A percentile compares a stretch with the other conserved stretches of the same genome.
Conservation (phyloP, 495 filamentous ascomycete genomes). For the Penicillium psychrofluorescens region DNA sequence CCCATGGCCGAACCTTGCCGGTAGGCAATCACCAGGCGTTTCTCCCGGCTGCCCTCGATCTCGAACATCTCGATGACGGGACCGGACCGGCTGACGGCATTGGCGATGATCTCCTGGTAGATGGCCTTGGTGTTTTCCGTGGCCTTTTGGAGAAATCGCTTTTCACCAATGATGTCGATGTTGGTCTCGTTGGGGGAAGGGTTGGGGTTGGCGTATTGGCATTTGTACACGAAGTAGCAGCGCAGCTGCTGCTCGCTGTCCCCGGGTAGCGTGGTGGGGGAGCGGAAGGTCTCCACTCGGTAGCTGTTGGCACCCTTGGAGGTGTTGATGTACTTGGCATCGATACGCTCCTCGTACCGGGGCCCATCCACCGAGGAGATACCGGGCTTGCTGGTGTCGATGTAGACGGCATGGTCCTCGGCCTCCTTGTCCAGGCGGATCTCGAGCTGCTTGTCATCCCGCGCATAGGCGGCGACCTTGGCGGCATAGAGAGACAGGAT, state of each 20-base stretch:
- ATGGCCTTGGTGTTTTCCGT: constrained; percentile 91
- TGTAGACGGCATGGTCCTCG: constrained; percentile 93
- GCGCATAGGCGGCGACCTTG: constrained; percentile 90
- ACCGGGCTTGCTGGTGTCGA: constrained; percentile 91
- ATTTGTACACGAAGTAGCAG: constrained; percentile 98
- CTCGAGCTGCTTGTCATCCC: constrained; percentile 88
- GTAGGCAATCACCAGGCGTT: constrained; percentile 89
- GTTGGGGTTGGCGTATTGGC: constrained; percentile 73
- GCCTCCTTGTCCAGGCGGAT: constrained; percentile 94
- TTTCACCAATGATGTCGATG: constrained; percentile 86
- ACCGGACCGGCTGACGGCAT: constrained; percentile 73
- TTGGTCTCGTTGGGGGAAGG: constrained; percentile 70
- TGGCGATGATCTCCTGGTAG: constrained; percentile 85
- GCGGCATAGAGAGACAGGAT: constrained; percentile 95
- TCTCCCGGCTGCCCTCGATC: constrained; percentile 83
- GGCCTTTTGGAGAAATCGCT: constrained; percentile 89
- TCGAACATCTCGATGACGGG: constrained; percentile 98
- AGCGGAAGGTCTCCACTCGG: constrained; percentile 95
- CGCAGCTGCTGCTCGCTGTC: constrained; percentile 73
- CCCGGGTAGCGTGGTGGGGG: constrained; percentile 62
- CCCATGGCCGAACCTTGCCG: constrained; percentile 87
- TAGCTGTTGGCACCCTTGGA: constrained; percentile 62
- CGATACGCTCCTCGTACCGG: constrained; percentile 86
- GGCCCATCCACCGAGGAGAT: constrained; percentile 67
- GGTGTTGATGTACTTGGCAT: constrained; percentile 84